Percentiles rank a stretch among this genome's conserved stretches.
Conservation (phyloP, 139 green algal species). For the Micractinium conductrix region DNA sequence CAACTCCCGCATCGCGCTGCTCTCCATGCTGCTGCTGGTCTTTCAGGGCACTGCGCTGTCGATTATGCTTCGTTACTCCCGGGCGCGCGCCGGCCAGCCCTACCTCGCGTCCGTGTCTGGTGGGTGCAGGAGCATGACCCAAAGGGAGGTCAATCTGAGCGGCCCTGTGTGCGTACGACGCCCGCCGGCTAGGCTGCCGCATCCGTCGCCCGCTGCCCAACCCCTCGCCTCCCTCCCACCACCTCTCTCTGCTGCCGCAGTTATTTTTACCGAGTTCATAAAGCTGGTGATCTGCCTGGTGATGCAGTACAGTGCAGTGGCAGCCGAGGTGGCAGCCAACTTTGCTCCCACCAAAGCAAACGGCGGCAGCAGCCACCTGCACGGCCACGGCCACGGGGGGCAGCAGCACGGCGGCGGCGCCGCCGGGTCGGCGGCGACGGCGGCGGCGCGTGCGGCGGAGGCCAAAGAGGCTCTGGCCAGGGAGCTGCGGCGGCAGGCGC, state of each 20-base stretch:
- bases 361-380: neutral
- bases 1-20: constrained; percentile 14
- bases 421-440: neutral
- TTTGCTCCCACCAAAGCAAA: neutral
- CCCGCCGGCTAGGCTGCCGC: too few species aligned
- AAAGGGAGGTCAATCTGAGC: too few species aligned
- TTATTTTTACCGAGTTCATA: constrained; percentile 52
- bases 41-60: constrained; percentile 63
- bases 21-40: constrained; percentile 57
- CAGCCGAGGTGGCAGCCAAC: constrained; percentile 9
- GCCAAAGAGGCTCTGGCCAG: too few species aligned
- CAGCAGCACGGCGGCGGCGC: neutral
- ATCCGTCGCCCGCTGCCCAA: too few species aligned
- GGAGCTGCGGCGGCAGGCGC: constrained; percentile 14
- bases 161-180: too few species aligned
- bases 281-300: constrained; percentile 63
- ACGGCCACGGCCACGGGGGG: too few species aligned
- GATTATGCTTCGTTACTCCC: constrained; percentile 57
- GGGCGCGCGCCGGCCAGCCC: constrained; percentile 32
- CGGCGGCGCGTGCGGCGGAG: too few species aligned
- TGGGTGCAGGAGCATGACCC: neutral
- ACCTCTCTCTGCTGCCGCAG: neutral
- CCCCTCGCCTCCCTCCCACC: neutral
- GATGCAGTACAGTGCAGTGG: constrained; percentile 37
- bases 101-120: constrained; percentile 63